Conservation (phyloP, 1,284 basidiomycete genomes). For the Sutorius eximius region DNA sequence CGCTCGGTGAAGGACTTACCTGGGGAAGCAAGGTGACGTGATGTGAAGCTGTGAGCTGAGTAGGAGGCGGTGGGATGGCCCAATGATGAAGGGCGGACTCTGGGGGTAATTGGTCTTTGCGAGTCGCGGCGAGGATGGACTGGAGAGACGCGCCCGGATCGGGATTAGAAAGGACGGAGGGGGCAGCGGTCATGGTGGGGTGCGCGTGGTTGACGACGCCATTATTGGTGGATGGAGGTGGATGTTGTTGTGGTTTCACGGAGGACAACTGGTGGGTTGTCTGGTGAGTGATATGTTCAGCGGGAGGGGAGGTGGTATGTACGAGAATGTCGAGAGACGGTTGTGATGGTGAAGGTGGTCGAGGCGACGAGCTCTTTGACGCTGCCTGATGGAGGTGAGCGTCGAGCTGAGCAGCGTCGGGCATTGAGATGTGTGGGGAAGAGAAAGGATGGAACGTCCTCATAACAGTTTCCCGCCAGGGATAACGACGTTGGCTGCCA, state of each 20-base stretch:
- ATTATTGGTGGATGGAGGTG: conserved; percentile 25
- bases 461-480: conserved; percentile 42
- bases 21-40: conserved; percentile 32
- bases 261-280: conserved; percentile 28
- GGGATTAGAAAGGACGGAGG: conserved; percentile 41
- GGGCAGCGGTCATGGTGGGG: conserved; percentile 36
- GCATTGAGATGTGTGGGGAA: conserved; percentile 46
- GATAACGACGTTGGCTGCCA: conserved; percentile 41
- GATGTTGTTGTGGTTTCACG: conserved; percentile 22
- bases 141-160: conserved; percentile 63
- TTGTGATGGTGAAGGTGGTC: conserved; percentile 40
- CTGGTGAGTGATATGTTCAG: conserved; percentile 29
- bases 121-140: conserved; percentile 56
- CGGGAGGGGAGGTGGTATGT: conserved; percentile 34
- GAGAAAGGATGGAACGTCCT: conserved; percentile 43
- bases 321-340: conserved; percentile 44
- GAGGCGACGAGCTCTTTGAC: conserved; percentile 39
- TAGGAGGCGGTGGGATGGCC: conserved; percentile 34
- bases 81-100: conserved; percentile 45
- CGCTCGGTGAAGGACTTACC: conserved; percentile 31
- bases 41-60: conserved; percentile 32
- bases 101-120: conserved; percentile 39
- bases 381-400: conserved; percentile 37
- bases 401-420: conserved; percentile 40
- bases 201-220: conserved; percentile 35